Conservation (phyloP, 1,139 yeast genomes). For the Geotrichum aggregatum region DNA sequence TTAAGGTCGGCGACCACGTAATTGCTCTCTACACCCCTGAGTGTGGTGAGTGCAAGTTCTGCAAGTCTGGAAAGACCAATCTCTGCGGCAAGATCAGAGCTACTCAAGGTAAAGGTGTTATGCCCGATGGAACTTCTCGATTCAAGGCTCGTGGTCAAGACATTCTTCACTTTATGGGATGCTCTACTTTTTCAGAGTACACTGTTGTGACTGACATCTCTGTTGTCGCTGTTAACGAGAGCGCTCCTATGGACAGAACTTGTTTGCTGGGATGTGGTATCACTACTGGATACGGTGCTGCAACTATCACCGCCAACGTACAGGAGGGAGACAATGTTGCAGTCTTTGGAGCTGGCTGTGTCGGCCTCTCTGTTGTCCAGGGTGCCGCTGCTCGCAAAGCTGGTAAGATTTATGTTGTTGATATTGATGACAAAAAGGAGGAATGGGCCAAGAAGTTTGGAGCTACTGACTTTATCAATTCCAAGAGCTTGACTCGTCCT, state of each 20-base stretch:
- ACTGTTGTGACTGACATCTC: conserved; percentile 97
- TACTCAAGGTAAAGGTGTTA: conserved; percentile 84
- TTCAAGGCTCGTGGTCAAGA: conserved; percentile 70
- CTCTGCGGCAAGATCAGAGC: conserved; percentile 87
- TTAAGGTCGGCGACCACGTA: conserved; percentile 85
- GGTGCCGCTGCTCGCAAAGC: conserved; percentile 88
- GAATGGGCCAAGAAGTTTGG: conserved; percentile 87
- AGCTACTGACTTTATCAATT: conserved; percentile 91
- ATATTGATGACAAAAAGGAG: conserved; percentile 77
- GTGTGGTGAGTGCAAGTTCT: conserved; percentile 91
- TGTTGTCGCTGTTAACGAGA: conserved; percentile 84
- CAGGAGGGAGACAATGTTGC: conserved; percentile 92
- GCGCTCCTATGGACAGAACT: conserved; percentile 79
- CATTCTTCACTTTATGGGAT: conserved; percentile 91
- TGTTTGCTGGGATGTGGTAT: conserved; percentile 97
- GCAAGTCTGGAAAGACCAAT: conserved; percentile 92
- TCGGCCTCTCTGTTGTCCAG: conserved; percentile 91
- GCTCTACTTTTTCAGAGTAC: conserved; percentile 93
- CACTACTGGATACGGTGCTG: conserved; percentile 98
- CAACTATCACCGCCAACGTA: conserved; percentile 87
- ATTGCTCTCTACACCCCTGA: conserved; percentile 94
- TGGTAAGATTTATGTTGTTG: conserved; percentile 76
- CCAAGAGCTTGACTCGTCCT: conserved; percentile 65
- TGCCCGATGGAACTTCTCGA: conserved; percentile 95
- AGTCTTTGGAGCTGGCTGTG: conserved; percentile 96